These are phyloP conservation scores for Cercospora canescens DNA, from an alignment of 2,329 filamentous ascomycete species.

Conservation along the genomic window DNA sequence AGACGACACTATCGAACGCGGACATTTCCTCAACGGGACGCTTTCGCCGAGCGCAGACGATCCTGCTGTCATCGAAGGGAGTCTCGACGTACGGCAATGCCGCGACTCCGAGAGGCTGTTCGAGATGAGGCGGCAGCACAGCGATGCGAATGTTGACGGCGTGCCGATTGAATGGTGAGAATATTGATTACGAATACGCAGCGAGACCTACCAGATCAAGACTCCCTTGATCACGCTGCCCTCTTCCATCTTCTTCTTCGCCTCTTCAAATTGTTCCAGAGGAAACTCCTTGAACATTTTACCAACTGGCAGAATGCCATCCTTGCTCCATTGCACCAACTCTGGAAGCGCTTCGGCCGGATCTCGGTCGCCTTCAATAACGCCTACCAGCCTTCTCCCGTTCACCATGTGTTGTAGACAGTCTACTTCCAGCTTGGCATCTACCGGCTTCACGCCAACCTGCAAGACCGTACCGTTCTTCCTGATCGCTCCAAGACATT, in stretches of 20 bases:
- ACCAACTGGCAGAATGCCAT: conserved; percentile 46
- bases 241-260: conserved; percentile 39
- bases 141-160: conserved; percentile 4
- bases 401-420: conserved; percentile 46
- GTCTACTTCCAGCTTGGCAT: conserved; percentile 36
- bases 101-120: conserved; percentile 2
- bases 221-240: conserved; percentile 42
- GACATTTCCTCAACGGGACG: conserved; percentile 3
- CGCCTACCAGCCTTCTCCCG: conserved; percentile 48
- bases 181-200: not conserved
- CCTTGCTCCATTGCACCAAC: conserved; percentile 47
- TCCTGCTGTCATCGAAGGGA: conserved; percentile 2
- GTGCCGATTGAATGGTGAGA: not conserved
- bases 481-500: conserved; percentile 42
- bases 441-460: conserved; percentile 47
- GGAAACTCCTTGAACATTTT: conserved; percentile 44
- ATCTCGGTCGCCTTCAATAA: conserved; percentile 45
- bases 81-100: conserved; percentile 4
- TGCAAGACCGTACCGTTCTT: conserved; percentile 49
- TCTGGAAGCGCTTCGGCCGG: conserved; percentile 43
- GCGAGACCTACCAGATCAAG: conserved; percentile 36
- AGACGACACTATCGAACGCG: conserved; percentile 14
- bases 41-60: not conserved
- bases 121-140: conserved; percentile 3
- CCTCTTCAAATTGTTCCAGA: conserved; percentile 39